Evolutionary conservation across 1,284 basidiomycete genomes (phyloP).

Genomic region (Violaceomyces palustris): DNA sequence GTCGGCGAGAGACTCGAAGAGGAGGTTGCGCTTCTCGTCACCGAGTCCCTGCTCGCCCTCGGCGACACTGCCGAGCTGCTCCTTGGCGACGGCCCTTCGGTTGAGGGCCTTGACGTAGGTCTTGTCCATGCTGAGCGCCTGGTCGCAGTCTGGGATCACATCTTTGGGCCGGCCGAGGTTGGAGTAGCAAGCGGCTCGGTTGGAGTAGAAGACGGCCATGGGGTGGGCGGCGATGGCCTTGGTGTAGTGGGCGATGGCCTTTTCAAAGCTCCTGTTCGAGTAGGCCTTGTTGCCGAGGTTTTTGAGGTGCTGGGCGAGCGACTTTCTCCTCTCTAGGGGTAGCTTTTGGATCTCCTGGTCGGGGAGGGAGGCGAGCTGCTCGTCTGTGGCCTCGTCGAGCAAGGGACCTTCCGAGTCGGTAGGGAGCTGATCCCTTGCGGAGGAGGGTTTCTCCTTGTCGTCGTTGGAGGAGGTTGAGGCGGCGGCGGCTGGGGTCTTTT

Average conservation of each 20-base stretch:
- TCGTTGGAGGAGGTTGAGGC: constrained; percentile 7
- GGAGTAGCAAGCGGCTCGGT: constrained; percentile 94
- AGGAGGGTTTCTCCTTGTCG: constrained; percentile 8
- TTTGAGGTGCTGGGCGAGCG: constrained; percentile 75
- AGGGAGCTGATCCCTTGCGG: constrained; percentile 14
- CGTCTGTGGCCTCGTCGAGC: constrained; percentile 47
- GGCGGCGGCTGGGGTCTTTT: constrained; percentile 25
- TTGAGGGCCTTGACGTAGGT: constrained; percentile 94
- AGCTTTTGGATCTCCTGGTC: constrained; percentile 41
- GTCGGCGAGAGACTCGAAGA: constrained; percentile 58
- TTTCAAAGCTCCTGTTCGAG: constrained; percentile 68
- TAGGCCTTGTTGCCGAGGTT: constrained; percentile 85
- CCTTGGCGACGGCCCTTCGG: constrained; percentile 79
- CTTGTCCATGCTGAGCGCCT: constrained; percentile 76
- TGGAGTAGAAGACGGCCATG: constrained; percentile 92
- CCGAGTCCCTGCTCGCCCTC: constrained; percentile 58
- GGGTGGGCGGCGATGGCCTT: constrained; percentile 73
- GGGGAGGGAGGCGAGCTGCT: constrained; percentile 37
- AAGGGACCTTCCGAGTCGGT: constrained; percentile 35
- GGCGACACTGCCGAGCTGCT: constrained; percentile 69
- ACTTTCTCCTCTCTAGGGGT: constrained; percentile 57
- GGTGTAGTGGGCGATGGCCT: constrained; percentile 80
- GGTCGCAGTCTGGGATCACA: constrained; percentile 85
- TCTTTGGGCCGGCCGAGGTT: constrained; percentile 78
- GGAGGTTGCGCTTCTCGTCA: constrained; percentile 32